phyloP scores from a whole-genome alignment of 768 basidiomycete species.

The Agrocybe praecox region DNA sequence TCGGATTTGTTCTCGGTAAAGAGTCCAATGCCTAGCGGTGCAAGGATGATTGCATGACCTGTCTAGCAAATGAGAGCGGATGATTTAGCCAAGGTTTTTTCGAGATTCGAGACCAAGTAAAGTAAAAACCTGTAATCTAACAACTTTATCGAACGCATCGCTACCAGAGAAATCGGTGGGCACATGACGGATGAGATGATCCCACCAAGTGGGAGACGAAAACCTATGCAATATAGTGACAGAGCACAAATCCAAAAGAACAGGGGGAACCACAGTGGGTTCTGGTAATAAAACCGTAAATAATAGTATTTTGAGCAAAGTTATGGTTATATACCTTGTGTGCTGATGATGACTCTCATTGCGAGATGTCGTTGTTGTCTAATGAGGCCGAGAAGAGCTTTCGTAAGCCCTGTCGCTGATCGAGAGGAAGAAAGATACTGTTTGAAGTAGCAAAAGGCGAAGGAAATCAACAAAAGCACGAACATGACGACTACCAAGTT shows the following conservation, averaged over 20 bases:
- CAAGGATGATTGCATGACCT: constrained; percentile 69
- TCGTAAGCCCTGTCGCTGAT: constrained; percentile 54
- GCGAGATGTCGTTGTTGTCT: constrained; percentile 73
- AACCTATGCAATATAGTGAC: constrained; percentile 72
- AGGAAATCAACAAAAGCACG: background rate
- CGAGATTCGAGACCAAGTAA: no score
- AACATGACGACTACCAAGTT: background rate
- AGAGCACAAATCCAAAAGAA: constrained; percentile 67
- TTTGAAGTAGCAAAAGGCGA: background rate
- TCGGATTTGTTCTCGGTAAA: constrained; percentile 20
- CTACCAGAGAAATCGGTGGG: constrained; percentile 59
- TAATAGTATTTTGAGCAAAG: background rate
- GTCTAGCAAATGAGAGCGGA: constrained; percentile 45
- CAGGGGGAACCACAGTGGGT: constrained; percentile 71
- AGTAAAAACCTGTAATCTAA: constrained; percentile 56
- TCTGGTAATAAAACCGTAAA: constrained; percentile 39
- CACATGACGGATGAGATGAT: constrained; percentile 67
- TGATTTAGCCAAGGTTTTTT: background rate
- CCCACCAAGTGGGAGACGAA: constrained; percentile 78
- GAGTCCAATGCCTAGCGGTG: constrained; percentile 60
- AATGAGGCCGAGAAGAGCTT: constrained; percentile 57
- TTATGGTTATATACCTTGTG: constrained; percentile 52
- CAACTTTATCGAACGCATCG: constrained; percentile 69
- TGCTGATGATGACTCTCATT: constrained; percentile 74
- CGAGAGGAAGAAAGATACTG: constrained; percentile 61